phyloP scores from a whole-genome alignment of 2,329 filamentous ascomycete species.

The Claviceps purpurea region DNA sequence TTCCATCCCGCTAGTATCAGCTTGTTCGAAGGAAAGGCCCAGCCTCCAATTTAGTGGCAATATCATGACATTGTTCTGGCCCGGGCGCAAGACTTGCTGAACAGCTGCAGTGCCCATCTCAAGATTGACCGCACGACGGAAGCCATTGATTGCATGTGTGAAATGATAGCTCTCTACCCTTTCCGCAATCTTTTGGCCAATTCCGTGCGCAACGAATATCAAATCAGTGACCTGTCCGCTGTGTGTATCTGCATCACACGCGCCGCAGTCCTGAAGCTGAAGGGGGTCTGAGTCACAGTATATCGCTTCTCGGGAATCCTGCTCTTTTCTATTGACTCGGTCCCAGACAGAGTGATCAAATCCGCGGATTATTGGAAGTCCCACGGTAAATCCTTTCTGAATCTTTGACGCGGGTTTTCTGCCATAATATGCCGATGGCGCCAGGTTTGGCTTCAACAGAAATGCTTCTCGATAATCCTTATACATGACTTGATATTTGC shows the following conservation, averaged over 20 bases:
- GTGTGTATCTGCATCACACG: slow-evolving; percentile 50
- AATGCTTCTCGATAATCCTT: slow-evolving; percentile 56
- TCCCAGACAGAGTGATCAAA: slow-evolving; percentile 73
- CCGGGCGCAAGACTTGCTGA: slow-evolving; percentile 59
- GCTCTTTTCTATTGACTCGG: slow-evolving; percentile 40
- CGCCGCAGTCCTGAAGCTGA: slow-evolving; percentile 28
- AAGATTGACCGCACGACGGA: slow-evolving; percentile 73
- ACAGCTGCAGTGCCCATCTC: slow-evolving; percentile 65
- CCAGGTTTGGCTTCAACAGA: slow-evolving; percentile 71
- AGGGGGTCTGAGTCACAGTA: slow-evolving; percentile 13
- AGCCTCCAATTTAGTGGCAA: slow-evolving; percentile 91
- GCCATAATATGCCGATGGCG: slow-evolving; percentile 75
- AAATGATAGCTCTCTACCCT: slow-evolving; percentile 94
- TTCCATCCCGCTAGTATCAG: slow-evolving; percentile 44
- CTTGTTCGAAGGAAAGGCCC: slow-evolving; percentile 75
- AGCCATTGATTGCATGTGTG: slow-evolving; percentile 86
- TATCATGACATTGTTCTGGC: slow-evolving; percentile 85
- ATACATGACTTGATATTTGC: slow-evolving; percentile 75
- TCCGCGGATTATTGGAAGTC: slow-evolving; percentile 76
- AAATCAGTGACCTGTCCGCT: slow-evolving; percentile 69
- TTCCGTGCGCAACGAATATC: slow-evolving; percentile 84
- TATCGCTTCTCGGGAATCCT: neutral
- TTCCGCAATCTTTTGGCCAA: slow-evolving; percentile 92
- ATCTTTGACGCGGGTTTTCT: slow-evolving; percentile 73
- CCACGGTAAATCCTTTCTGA: slow-evolving; percentile 67